Evolutionary conservation across 2,329 filamentous ascomycete genomes (phyloP), one percentile per base, ranked within the genome.

Genomic region (Fusarium nygamai): DNA sequence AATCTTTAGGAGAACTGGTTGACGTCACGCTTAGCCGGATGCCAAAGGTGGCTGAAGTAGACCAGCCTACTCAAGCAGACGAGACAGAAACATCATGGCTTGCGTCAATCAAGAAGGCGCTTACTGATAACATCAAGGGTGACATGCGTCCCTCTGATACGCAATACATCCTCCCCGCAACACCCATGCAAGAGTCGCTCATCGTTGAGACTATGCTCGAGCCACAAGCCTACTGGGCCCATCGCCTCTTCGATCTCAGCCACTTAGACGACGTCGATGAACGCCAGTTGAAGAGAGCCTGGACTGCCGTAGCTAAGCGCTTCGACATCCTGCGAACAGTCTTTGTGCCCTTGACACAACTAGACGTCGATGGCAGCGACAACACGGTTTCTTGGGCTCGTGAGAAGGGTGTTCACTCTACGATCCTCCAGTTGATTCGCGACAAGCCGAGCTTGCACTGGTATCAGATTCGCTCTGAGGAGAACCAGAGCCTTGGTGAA

Each of bases 121-220:
- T 72, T 12, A 70, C 44, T 1, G 27, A 34, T 1, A 65, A n/a
- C 27, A 68, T 72, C 6, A 41, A 39, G 8, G 69, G 69, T 0
- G 19, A 22, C 2, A 27, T 73, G 12, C 48, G 65, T 2, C 69
- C 70, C 2, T 17, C 46, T 3, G 54, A 72, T n/a, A 72, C 70
- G 0, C n/a, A 12, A 4, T 46, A 31, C 4, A 47, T 72, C 12
- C n/a, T 72, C 0, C 69, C 70, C 1, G 70, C 69, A 0, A 72
- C 69, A 0, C 70, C 69, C 3, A 57, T 72, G 44, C 70, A 72
- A 5, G 70, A 72, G 29, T 72, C 69, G 0, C 60, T 72, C 6
- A 65, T 72, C 13, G 58, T 72, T 0, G 70, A 72, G 41, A 72
- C 70, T 3, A 72, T 72, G 64, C 48, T 72, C 0, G 70, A 73